These are phyloP conservation scores for Fragilariopsis cylindrus DNA, from an alignment of 108 stramenopile genomes.

Conservation along the genomic window DNA sequence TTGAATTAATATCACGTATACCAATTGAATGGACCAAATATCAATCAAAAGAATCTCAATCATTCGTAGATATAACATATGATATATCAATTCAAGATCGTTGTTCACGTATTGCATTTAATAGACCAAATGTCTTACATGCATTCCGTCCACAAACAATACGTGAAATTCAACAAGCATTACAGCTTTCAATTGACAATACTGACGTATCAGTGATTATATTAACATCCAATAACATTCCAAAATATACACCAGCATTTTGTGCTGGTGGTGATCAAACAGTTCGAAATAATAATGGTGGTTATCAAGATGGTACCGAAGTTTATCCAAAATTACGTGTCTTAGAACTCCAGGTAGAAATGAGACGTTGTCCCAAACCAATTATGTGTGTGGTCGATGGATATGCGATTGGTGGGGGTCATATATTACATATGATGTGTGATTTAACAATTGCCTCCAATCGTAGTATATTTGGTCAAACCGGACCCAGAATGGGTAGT, in stretches of 20 bases:
- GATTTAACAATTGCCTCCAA: slow-evolving; percentile 85
- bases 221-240: slow-evolving; percentile 47
- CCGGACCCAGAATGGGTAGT: slow-evolving; percentile 91
- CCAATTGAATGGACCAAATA: slow-evolving; percentile 72
- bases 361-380: slow-evolving; percentile 95
- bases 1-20: slow-evolving; percentile 60
- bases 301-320: slow-evolving; percentile 91
- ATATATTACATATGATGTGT: slow-evolving; percentile 93
- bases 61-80: slow-evolving; percentile 79
- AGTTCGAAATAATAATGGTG: slow-evolving; percentile 76
- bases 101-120: slow-evolving; percentile 82
- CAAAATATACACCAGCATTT: slow-evolving; percentile 81
- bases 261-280: slow-evolving; percentile 94
- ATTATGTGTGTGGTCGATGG: slow-evolving; percentile 92
- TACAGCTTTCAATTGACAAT: slow-evolving; percentile 88
- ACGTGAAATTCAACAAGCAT: slow-evolving; percentile 80
- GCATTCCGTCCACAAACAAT: slow-evolving; percentile 95
- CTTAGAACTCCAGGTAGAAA: slow-evolving; percentile 87
- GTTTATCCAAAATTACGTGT: slow-evolving; percentile 75
- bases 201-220: slow-evolving; percentile 76
- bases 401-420: slow-evolving; percentile 95
- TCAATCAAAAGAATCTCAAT: slow-evolving; percentile 1
- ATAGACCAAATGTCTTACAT: slow-evolving; percentile 85
- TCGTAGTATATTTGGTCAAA: slow-evolving; percentile 92
- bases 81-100: slow-evolving; percentile 65